Base-by-base conservation (phyloP, 2,329 filamentous ascomycete species). In the Allantophomopsis cytisporea region DNA sequence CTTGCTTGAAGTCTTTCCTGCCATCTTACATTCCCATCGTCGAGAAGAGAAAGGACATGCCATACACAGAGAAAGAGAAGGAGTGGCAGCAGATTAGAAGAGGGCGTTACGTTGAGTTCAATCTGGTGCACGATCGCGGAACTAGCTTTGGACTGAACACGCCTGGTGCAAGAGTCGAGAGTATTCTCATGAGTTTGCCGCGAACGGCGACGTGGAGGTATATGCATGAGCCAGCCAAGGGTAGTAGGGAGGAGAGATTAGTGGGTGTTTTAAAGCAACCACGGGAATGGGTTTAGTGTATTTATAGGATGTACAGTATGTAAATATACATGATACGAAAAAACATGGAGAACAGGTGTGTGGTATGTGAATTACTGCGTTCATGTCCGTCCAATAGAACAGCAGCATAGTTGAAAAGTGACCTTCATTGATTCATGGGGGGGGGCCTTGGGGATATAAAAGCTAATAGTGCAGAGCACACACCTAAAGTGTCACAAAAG, bases 101-200 rank as follows among this genome's bases (percentile, higher is more conserved):
- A 47, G 91, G 91, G n/a, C 73, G 87, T 53, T 98, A 98, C 58
- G 91, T 98, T 46, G 91, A 98, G 63, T 98, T 98, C 62, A 98
- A 98, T 62, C 71, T 98, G 31, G 86, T 98, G 41, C 88, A 98
- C 62, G 91, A 98, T 63, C 76, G 91, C 18, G 91, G 91, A 2
- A 98, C 91, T 2, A 80, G 83, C 7, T 98, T 98, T 60, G 91
- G 91, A 2, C 65, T 98, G 46, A 91, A 91, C 54, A 94, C 89
- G 0, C 91, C 91, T 0, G 86, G 86, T 33, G 83, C 88, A 5
- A 73, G 91, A 45, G 79, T 98, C 2, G 91, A 98, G 69, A 95
- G 88, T 59, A 98, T 98, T 42, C 64, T 98, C 48, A 96, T 98
- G 87, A 95, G 86, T 61, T 64, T 98, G 57, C 91, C 91, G 5